These are phyloP conservation scores for Leccinum broughii DNA, from an alignment of 768 basidiomycete genomes.

Conservation along the genomic window DNA sequence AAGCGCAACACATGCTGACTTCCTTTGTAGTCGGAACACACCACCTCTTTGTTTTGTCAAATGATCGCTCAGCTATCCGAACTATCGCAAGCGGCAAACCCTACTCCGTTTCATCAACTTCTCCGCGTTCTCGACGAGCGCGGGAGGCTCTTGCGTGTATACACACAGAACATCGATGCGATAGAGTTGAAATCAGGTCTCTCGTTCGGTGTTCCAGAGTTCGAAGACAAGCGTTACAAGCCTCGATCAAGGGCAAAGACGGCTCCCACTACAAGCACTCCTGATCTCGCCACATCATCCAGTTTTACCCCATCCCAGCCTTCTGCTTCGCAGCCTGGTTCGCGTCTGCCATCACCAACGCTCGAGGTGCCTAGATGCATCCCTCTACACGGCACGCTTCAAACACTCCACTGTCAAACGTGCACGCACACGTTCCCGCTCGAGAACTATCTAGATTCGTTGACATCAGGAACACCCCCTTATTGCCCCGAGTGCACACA, in stretches of 20 bases:
- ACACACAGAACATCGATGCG: slow-evolving; percentile 93
- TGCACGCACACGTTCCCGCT: slow-evolving; percentile 77
- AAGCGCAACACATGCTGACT: slow-evolving; percentile 21
- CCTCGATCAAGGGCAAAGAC: slow-evolving; percentile 49
- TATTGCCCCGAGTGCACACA: slow-evolving; percentile 78
- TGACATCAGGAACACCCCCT: slow-evolving; percentile 63
- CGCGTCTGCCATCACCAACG: slow-evolving; percentile 52
- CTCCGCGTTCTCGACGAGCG: slow-evolving; percentile 74
- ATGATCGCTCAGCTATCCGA: slow-evolving; percentile 86
- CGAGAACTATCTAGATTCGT: slow-evolving; percentile 55
- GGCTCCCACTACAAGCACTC: slow-evolving; percentile 11
- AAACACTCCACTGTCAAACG: slow-evolving; percentile 75
- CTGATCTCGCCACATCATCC: slow-evolving; percentile 17
- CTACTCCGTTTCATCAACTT: slow-evolving; percentile 79
- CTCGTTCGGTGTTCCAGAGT: slow-evolving; percentile 79
- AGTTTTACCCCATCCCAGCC: slow-evolving; percentile 18
- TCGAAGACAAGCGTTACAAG: slow-evolving; percentile 56
- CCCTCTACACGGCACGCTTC: slow-evolving; percentile 86
- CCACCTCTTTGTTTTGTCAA: slow-evolving; percentile 77
- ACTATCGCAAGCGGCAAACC: slow-evolving; percentile 67
- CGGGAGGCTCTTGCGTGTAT: slow-evolving; percentile 78
- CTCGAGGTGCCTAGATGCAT: slow-evolving; percentile 76
- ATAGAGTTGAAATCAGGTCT: slow-evolving; percentile 87
- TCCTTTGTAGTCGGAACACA: slow-evolving; percentile 61
- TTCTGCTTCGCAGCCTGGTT: slow-evolving; percentile 23